phyloP scores from a whole-genome alignment of 768 basidiomycete species.

The Psilocybe cubensis region DNA sequence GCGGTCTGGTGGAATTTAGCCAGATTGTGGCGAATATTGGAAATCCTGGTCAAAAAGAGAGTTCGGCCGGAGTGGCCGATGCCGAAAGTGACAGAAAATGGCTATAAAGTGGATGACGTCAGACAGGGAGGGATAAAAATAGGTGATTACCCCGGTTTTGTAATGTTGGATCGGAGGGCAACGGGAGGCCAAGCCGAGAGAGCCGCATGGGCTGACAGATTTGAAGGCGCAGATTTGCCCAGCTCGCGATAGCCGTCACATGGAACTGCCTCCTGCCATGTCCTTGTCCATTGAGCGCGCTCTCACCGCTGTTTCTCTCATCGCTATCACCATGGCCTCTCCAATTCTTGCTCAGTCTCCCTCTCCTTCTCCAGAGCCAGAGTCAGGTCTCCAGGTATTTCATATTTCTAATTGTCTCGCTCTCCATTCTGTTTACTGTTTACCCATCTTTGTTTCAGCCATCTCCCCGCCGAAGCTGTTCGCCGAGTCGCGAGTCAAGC shows the following conservation, averaged over 20 bases:
- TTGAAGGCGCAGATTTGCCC: not conserved
- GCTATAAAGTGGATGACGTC: too few relatives aligned
- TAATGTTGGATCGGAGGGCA: not conserved
- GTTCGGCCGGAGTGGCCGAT: too few relatives aligned
- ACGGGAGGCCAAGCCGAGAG: not conserved
- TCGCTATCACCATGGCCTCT: conserved; percentile 23
- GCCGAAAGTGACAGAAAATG: too few relatives aligned
- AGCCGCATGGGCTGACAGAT: conserved; percentile 4
- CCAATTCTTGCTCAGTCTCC: conserved; percentile 19
- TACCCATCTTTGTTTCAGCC: conserved; percentile 16
- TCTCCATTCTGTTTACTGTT: not conserved
- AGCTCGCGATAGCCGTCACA: not conserved
- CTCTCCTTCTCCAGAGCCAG: conserved; percentile 2
- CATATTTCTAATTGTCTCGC: not conserved
- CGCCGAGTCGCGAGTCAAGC: conserved; percentile 24
- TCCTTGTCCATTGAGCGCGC: not conserved
- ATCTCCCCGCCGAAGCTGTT: conserved; percentile 22
- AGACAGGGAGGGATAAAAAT: too few relatives aligned
- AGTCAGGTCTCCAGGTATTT: conserved; percentile 9
- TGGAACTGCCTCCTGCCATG: conserved; percentile 1
- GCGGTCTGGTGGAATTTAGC: too few relatives aligned
- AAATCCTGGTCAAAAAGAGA: too few relatives aligned
- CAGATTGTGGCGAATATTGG: too few relatives aligned
- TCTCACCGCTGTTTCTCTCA: conserved; percentile 3
- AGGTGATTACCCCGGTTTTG: too few relatives aligned